phyloP scores from a whole-genome alignment of 140 eudicot species.

The Oenanthe javanica region DNA sequence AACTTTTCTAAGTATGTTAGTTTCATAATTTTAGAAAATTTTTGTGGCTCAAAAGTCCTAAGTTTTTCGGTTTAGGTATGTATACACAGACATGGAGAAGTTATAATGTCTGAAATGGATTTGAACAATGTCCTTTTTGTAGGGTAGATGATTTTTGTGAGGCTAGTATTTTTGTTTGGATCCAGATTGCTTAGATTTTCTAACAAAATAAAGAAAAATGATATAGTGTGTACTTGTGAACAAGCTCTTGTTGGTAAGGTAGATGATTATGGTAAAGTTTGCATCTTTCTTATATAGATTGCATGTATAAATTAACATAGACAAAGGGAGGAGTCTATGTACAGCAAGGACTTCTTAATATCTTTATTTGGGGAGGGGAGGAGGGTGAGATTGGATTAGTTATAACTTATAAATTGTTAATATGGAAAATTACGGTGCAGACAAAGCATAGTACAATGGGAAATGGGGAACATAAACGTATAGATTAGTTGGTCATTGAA shows the following conservation, averaged over 20 bases:
- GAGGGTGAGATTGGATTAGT: background rate
- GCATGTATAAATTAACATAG: background rate
- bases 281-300: background rate
- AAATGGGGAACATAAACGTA: background rate
- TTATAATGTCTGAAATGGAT: background rate
- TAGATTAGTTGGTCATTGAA: background rate
- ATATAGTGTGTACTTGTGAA: background rate
- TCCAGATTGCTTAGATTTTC: background rate
- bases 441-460: background rate
- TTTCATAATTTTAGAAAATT: background rate
- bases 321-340: background rate
- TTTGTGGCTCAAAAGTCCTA: background rate
- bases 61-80: background rate
- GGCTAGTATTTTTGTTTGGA: background rate
- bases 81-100: background rate
- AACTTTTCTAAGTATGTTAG: background rate
- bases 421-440: background rate
- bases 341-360: background rate
- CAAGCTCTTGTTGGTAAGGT: background rate
- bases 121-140: background rate
- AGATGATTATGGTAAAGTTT: background rate
- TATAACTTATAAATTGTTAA: background rate
- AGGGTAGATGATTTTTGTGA: background rate
- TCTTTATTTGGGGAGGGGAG: background rate
- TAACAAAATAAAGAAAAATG: background rate